Evolutionary conservation across 129 eudicot species (phyloP).

Genomic region (Pulicaria dysenterica): DNA sequence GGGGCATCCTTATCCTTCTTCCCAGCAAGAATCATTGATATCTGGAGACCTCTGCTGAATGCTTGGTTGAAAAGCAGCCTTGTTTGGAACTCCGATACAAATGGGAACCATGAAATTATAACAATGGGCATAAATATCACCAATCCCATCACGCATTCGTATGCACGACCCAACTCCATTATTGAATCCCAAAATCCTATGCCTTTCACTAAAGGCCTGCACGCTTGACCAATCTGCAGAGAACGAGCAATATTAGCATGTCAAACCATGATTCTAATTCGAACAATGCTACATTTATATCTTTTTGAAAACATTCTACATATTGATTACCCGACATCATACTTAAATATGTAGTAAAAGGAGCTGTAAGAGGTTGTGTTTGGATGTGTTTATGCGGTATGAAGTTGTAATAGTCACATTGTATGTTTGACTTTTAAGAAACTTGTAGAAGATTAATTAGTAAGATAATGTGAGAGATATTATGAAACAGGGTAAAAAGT

Average conservation of each 20-base stretch:
- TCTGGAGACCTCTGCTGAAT: slow-evolving; percentile 95
- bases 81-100: slow-evolving; percentile 87
- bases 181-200: slow-evolving; percentile 89
- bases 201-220: slow-evolving; percentile 68
- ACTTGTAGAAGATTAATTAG: no score
- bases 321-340: background rate
- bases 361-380: background rate
- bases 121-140: slow-evolving; percentile 76
- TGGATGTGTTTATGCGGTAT: background rate
- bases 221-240: slow-evolving; percentile 71
- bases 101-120: slow-evolving; percentile 90
- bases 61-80: slow-evolving; percentile 92
- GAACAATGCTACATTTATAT: background rate
- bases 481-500: no score
- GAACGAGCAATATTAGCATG: slow-evolving; percentile 9
- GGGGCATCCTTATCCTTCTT: slow-evolving; percentile 55
- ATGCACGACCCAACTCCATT: slow-evolving; percentile 85
- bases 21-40: slow-evolving; percentile 96
- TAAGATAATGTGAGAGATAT: no score
- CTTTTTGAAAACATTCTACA: no score
- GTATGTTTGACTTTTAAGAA: background rate
- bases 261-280: background rate
- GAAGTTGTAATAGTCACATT: background rate
- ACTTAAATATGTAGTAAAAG: background rate
- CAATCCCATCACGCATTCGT: slow-evolving; percentile 83